Percentiles rank a stretch among this genome's conserved stretches.
Conservation (phyloP, 2,329 filamentous ascomycete species). For the Pestalotiopsis sp. region DNA sequence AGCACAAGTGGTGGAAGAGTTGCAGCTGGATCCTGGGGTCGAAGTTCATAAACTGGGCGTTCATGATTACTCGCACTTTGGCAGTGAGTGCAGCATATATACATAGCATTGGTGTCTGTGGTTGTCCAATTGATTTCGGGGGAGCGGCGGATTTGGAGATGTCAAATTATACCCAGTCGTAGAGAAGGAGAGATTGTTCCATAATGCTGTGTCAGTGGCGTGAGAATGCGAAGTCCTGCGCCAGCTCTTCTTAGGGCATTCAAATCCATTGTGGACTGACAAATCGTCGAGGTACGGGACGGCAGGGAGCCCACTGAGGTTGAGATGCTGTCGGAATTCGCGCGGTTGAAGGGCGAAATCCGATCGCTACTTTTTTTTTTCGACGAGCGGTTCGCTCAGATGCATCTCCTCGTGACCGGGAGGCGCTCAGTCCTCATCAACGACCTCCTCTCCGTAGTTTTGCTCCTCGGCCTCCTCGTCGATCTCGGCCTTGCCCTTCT, state of each 20-base stretch:
- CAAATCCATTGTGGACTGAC: not conserved
- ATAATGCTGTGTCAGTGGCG: not conserved
- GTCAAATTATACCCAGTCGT: conserved; percentile 9
- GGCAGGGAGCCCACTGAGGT: too few species aligned
- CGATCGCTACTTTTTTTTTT: too few species aligned
- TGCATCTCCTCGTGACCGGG: not conserved
- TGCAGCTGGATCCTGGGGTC: conserved; percentile 33
- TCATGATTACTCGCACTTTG: not conserved
- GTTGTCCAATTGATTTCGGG: not conserved
- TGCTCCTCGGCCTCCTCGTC: conserved; percentile 69
- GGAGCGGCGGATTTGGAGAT: not conserved
- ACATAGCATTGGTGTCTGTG: conserved; percentile 5
- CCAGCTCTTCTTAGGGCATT: not conserved
- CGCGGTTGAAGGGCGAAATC: too few species aligned
- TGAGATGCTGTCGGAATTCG: too few species aligned
- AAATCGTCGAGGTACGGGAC: too few species aligned
- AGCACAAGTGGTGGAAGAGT: conserved; percentile 31
- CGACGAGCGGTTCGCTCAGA: too few species aligned
- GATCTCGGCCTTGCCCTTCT: conserved; percentile 35
- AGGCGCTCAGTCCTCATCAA: conserved; percentile 57
- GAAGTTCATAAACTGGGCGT: conserved; percentile 15
- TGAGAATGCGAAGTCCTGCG: not conserved
- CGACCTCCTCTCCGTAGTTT: conserved; percentile 83
- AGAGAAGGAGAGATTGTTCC: not conserved
- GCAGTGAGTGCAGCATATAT: conserved; percentile 6